phyloP scores from a whole-genome alignment of 2,329 filamentous ascomycete species.

The Lasiodiplodia sp. region DNA sequence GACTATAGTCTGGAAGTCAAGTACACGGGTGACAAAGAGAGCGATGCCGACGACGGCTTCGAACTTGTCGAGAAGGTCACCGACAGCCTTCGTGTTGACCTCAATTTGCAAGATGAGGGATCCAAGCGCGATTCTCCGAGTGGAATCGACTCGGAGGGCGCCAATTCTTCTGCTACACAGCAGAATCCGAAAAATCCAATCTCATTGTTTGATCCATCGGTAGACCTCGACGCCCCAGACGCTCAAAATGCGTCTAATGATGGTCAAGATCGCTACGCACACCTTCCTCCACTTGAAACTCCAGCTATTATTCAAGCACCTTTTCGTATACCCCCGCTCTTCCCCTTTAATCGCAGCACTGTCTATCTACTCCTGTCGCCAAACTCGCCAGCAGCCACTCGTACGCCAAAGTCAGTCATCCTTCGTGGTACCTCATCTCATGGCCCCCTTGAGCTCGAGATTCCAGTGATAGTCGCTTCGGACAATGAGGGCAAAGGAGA shows the following conservation, averaged over 20 bases:
- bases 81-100: constrained; percentile 56
- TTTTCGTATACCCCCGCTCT: constrained; percentile 68
- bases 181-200: constrained; percentile 53
- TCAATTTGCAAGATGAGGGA: constrained; percentile 36
- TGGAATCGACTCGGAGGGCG: not conserved
- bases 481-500: constrained; percentile 49
- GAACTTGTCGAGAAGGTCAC: constrained; percentile 67
- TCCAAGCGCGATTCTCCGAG: constrained; percentile 3
- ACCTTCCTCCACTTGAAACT: constrained; percentile 60
- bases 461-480: constrained; percentile 63
- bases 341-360: constrained; percentile 70
- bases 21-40: constrained; percentile 53
- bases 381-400: constrained; percentile 46
- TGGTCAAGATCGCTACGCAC: constrained; percentile 51
- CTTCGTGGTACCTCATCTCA: constrained; percentile 65
- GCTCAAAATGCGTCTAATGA: constrained; percentile 37
- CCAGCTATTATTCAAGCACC: constrained; percentile 72
- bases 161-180: not conserved
- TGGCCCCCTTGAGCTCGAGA: constrained; percentile 68
- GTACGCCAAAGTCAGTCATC: constrained; percentile 62
- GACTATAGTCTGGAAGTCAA: constrained; percentile 71
- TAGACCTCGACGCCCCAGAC: constrained; percentile 53
- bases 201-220: constrained; percentile 65
- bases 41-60: constrained; percentile 59
- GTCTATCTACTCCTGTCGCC: constrained; percentile 71